Evolutionary conservation across 1,284 basidiomycete species (phyloP), one percentile per base, ranked within the genome.

Genomic region (Mixia osmundae): DNA sequence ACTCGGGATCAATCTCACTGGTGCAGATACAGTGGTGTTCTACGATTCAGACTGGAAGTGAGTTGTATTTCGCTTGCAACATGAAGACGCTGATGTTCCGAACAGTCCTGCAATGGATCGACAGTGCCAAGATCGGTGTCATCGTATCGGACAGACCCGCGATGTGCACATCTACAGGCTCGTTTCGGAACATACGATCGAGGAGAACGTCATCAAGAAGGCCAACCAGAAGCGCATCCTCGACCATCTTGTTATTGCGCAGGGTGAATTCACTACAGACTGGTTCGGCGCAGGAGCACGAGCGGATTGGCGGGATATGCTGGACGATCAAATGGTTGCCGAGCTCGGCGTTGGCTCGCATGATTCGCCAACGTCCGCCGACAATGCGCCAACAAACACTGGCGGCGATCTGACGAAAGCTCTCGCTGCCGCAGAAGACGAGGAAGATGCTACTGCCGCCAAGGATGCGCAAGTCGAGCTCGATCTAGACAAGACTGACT

Each of bases 141-240:
- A 87, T 51, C 76, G 82, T 5, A 95, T 95, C 47, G 87, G 87
- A 7, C 87, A 95, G 56, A 91, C 87, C 34, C 72, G 87, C 19
- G 85, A 94, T 50, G 89, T 95, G 8, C 80, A 94, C 54, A 89
- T 95, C 48, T 94, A 91, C 56, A 76, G 87, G 5, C 87, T 95
- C 55, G 75, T 95, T 31, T 87, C 80, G 4, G 65, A 72, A 7
- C 12, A 21, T 57, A 91, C 87, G 0, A 82, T 95, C 32, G 89
- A 95, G 58, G 87, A 94, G 58, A 83, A 85, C 41, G 82, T 95
- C 69, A 67, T 94, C 25, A 72, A 76, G 41, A 94, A 91, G 56
- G 87, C 87, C 11, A 87, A 94, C 48, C 85, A 95, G 60, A 95
- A 95, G 56, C 72, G 87, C 31, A 68, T 74, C 12, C 62, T 95